Conservation (phyloP, 164 flowering plant species). For the Chimonanthus praecox region DNA sequence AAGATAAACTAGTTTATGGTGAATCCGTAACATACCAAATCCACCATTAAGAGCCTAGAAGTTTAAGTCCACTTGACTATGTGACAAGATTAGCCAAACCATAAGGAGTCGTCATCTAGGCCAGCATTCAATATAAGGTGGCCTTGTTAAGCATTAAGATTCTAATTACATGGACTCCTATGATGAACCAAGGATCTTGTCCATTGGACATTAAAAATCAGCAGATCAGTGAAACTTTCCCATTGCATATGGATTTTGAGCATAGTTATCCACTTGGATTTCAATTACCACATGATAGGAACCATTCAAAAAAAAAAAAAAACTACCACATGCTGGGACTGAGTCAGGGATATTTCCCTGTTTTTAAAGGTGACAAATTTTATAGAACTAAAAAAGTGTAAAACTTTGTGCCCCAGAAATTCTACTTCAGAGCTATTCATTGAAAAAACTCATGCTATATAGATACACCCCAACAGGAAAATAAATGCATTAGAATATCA, state of each 20-base stretch:
- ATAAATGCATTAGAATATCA: too few relatives aligned
- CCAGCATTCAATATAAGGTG: background rate
- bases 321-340: too few relatives aligned
- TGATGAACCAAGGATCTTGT: background rate
- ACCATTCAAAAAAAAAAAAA: too few relatives aligned
- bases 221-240: background rate
- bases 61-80: background rate
- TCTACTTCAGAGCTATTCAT: too few relatives aligned
- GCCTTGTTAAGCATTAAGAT: background rate
- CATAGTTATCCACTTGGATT: too few relatives aligned
- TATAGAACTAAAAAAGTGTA: too few relatives aligned
- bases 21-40: constrained; percentile 4
- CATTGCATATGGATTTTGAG: background rate
- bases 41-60: background rate
- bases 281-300: too few relatives aligned
- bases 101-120: background rate
- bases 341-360: too few relatives aligned
- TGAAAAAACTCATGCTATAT: too few relatives aligned
- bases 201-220: background rate
- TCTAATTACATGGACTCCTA: background rate
- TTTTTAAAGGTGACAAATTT: too few relatives aligned
- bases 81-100: background rate
- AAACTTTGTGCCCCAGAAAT: too few relatives aligned
- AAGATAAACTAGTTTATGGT: background rate
- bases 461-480: too few relatives aligned